Evolutionary conservation across 352 stramenopile genomes (phyloP).

Genomic region (Aphanomyces astaci): DNA sequence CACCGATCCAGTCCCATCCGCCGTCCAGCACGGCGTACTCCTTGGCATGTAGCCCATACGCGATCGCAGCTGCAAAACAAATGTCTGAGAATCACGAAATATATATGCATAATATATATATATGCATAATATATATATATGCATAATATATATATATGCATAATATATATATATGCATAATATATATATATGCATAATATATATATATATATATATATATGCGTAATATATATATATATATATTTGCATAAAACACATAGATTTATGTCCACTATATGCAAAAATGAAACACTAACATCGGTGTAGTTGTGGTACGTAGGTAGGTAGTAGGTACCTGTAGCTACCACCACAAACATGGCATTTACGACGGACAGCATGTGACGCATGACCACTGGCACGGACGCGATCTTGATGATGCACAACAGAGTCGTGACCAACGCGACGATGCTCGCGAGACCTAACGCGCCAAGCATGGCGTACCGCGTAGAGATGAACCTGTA

Average conservation of each 20-base stretch:
- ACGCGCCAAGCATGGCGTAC: constrained; percentile 39
- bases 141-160: no score
- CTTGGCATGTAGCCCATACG: constrained; percentile 49
- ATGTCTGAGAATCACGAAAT: neutral
- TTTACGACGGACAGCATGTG: constrained; percentile 74
- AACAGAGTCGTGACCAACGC: constrained; percentile 55
- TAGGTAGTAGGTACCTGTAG: constrained; percentile 33
- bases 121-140: no score
- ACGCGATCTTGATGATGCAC: constrained; percentile 76
- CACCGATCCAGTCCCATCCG: constrained; percentile 69
- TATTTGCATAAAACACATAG: no score
- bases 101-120: no score
- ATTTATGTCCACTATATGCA: neutral
- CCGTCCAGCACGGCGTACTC: constrained; percentile 54
- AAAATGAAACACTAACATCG: no score
- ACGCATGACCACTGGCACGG: constrained; percentile 82
- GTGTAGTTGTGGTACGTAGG: no score
- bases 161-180: no score
- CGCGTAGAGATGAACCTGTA: constrained; percentile 31
- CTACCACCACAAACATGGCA: constrained; percentile 54
- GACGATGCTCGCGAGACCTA: constrained; percentile 41
- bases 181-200: no score
- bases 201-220: no score
- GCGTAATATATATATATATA: no score
- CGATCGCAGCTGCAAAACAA: constrained; percentile 35